Conservation (phyloP, 768 basidiomycete species). For the Mycena venus region DNA sequence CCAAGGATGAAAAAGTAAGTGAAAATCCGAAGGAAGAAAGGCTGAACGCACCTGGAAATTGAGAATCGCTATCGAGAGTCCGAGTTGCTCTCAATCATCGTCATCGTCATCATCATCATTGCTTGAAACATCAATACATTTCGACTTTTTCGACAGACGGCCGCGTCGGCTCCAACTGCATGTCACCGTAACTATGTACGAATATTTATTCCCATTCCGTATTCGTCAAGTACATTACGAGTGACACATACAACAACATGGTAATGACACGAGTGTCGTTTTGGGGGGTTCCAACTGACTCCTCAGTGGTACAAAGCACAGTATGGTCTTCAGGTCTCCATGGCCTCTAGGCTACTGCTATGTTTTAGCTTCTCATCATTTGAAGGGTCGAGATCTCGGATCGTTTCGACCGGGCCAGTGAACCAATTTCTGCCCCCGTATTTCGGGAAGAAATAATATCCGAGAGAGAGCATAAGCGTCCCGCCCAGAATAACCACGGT, state of each 20-base stretch:
- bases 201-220: not conserved
- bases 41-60: too few relatives aligned
- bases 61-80: too few relatives aligned
- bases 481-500: conserved; percentile 49
- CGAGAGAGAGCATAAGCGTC: conserved; percentile 55
- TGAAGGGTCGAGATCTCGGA: conserved; percentile 28
- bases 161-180: too few relatives aligned
- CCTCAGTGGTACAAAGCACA: not conserved
- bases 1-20: too few relatives aligned
- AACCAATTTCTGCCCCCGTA: conserved; percentile 74
- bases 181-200: too few relatives aligned
- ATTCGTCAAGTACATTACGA: not conserved
- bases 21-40: too few relatives aligned
- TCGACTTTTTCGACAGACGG: too few relatives aligned
- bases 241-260: not conserved
- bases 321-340: not conserved
- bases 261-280: not conserved
- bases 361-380: not conserved
- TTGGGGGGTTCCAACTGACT: not conserved
- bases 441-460: conserved; percentile 69
- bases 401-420: conserved; percentile 61
- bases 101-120: too few relatives aligned
- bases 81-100: too few relatives aligned
- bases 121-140: too few relatives aligned
- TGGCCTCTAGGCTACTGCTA: not conserved